phyloP scores from a whole-genome alignment of 306 rosid genomes.

The Rubus parviflorus region DNA sequence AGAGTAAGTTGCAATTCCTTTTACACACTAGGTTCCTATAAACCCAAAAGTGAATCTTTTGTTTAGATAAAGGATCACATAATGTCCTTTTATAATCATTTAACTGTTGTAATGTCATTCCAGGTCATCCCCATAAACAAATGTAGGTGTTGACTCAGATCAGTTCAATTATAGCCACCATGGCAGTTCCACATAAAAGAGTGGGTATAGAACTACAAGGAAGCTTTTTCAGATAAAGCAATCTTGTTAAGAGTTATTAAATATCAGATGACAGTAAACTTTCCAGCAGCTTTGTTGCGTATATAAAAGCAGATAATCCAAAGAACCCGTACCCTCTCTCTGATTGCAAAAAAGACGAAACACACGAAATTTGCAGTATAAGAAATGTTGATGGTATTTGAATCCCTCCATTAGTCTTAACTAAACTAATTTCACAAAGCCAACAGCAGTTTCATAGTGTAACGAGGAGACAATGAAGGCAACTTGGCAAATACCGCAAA shows the following conservation, averaged over 20 bases:
- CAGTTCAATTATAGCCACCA: slow-evolving; percentile 13
- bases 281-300: neutral
- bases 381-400: neutral
- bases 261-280: neutral
- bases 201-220: neutral
- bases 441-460: neutral
- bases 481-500: neutral
- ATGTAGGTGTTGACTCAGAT: neutral
- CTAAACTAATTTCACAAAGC: neutral
- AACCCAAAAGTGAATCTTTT: slow-evolving; percentile 4
- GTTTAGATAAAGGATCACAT: neutral
- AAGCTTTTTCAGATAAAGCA: slow-evolving; percentile 16
- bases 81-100: neutral
- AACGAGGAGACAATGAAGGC: neutral
- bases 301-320: neutral
- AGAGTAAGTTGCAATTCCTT: neutral
- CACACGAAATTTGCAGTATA: neutral
- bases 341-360: neutral
- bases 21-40: neutral
- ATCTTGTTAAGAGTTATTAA: slow-evolving; percentile 1
- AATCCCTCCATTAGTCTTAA: neutral
- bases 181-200: neutral
- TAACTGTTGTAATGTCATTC: neutral
- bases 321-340: neutral
- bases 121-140: neutral